Base-by-base conservation (phyloP, 768 basidiomycete species). In the Tricholoma bakamatsutake region DNA sequence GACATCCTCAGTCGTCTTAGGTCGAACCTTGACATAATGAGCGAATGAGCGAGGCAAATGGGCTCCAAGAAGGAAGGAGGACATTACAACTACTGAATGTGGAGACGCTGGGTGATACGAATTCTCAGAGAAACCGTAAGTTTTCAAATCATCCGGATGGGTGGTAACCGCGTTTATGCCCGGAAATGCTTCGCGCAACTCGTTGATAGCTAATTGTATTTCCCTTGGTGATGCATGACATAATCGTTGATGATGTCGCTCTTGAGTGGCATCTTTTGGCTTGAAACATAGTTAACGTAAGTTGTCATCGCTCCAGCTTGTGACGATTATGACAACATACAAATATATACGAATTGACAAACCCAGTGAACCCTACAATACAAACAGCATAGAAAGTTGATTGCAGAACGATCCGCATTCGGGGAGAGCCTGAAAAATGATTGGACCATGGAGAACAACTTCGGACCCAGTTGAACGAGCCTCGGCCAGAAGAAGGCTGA, bases 1-100 rank as follows among this genome's bases (percentile, higher is more conserved):
- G 1, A 97, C 91, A 64, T 97, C 93, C 53, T 85, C 83, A 0
- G 93, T 96, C 53, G 74, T 81, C 33, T 69, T 67, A 5, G 84
- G 83, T 49, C 79, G 80, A 50, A 88, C 83, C 80, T 70, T 74
- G 64, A 55, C 15, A 33, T 12, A 60, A 49, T 68, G 67, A 40
- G n/a, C n/a, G n/a, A n/a, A n/a, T n/a, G n/a, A n/a, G 43, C 46
- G 47, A 28, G 47, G 18, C 52, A 13, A 37, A 35, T 42, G 37
- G 18, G 43, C 28, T 13, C 12, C 13, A 39, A 49, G 1, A 28
- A 50, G 17, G 21, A 21, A 46, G 24, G 5, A 30, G 55, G 13
- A 15, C 66, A 71, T 47, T 57, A 79, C 78, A 39, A 80, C 68
- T n/a, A 78, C 74, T 7, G 80, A 76, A 59, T 84, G 82, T 4